Evolutionary conservation across 2,329 filamentous ascomycete genomes (phyloP), one percentile per base, ranked within the genome.

Genomic region (Colletotrichum lupini): DNA sequence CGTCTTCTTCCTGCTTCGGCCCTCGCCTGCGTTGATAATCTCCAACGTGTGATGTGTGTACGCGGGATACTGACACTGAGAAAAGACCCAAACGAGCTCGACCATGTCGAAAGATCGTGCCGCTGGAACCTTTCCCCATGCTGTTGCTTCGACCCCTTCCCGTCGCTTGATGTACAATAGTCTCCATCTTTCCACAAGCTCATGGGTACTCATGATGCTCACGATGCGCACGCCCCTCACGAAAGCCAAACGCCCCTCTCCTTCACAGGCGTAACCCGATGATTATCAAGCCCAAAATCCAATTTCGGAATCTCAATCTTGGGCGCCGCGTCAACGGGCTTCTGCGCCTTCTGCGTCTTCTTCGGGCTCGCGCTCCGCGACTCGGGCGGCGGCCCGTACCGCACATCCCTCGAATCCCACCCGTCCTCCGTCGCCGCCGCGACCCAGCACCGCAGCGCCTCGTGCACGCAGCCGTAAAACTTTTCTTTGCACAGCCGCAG

Each of bases 401-500:
- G 88, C 28, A 98, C 95, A 78, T 93, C 92, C 65, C 89, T 88
- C 56, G 95, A 92, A 63, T 95, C 91, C 96, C 97, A 99, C 58
- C 91, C 94, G 82, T 99, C 97, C 74, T 95, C 95, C 32, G 87
- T 88, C 0, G 95, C 95, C 0, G 96, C 97, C 0, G 92, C 92
- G 22, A 98, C 93, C 95, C 96, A 99, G 7, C 94, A 95, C 67
- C 93, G 91, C 75, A 98, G 87, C 2, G 92, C 95, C 77, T 96
- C 94, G 81, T 99, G 97, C 4, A 99, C 94, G 61, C 93, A 92
- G 2, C 94, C 93, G 81, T 99, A 98, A 81, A 98, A 98, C 82
- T 98, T 98, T 83, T 98, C 95, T 82, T 98, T 99, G 87, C 96
- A 98, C 19, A 96, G 92, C 5, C 97, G 91, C 75, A 98, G 85